Evolutionary conservation across 2,329 filamentous ascomycete genomes (phyloP).

Genomic region (Aspergillus melleus): DNA sequence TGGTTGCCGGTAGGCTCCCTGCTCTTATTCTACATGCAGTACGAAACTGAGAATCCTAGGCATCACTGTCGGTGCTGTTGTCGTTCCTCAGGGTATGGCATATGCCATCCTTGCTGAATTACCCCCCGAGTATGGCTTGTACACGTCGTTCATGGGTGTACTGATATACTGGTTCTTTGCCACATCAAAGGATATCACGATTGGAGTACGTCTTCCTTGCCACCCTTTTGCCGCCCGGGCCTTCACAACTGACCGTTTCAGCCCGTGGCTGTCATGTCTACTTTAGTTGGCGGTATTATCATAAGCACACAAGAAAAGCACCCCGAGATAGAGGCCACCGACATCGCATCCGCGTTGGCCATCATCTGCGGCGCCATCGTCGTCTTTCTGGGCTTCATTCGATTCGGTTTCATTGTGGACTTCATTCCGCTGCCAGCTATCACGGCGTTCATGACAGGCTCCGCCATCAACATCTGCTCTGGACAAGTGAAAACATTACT

Average conservation of each 20-base stretch:
- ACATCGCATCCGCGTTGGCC: slow-evolving; percentile 75
- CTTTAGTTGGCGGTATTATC: slow-evolving; percentile 81
- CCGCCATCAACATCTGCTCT: slow-evolving; percentile 80
- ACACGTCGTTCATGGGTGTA: slow-evolving; percentile 95
- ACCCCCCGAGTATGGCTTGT: slow-evolving; percentile 80
- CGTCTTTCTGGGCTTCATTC: slow-evolving; percentile 71
- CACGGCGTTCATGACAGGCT: slow-evolving; percentile 95
- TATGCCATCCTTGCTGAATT: slow-evolving; percentile 83
- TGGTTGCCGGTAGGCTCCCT: slow-evolving; percentile 70
- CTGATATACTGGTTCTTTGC: slow-evolving; percentile 96
- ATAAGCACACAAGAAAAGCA: slow-evolving; percentile 57
- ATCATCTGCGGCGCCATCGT: slow-evolving; percentile 78
- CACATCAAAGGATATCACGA: slow-evolving; percentile 97
- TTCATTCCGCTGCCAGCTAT: slow-evolving; percentile 88
- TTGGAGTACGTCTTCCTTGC: slow-evolving; percentile 64
- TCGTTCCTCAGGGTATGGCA: slow-evolving; percentile 94
- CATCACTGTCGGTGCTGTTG: slow-evolving; percentile 72
- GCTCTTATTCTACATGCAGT: not conserved
- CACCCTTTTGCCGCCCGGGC: not conserved
- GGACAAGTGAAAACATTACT: slow-evolving; percentile 82
- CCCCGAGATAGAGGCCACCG: slow-evolving; percentile 58
- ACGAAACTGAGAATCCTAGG: slow-evolving; percentile 43
- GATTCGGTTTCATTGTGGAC: slow-evolving; percentile 87
- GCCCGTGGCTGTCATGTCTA: slow-evolving; percentile 95
- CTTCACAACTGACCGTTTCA: slow-evolving; percentile 32